A percentile compares a stretch with the other conserved stretches of the same genome.
Conservation (phyloP, 2,329 filamentous ascomycete species). For the Xylariaceae sp. region DNA sequence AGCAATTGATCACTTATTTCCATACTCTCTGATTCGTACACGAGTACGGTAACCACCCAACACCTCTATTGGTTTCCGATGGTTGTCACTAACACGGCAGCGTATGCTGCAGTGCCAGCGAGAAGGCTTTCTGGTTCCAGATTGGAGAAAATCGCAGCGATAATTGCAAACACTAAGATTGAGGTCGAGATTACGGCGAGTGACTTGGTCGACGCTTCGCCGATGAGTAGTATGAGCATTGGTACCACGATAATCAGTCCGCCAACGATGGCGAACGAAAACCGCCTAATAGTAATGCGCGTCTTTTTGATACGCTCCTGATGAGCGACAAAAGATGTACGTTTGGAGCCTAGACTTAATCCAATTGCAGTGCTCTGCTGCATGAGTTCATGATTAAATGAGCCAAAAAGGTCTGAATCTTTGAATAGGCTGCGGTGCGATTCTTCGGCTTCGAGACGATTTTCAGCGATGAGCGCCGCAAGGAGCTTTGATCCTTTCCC, state of each 20-base stretch:
- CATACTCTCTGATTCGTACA: too few species aligned
- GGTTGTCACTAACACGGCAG: constrained; percentile 11
- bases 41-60: too few species aligned
- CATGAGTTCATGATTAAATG: constrained; percentile 21
- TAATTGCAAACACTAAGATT: constrained; percentile 17
- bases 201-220: constrained; percentile 10
- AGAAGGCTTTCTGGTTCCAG: constrained; percentile 19
- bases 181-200: constrained; percentile 13
- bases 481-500: constrained; percentile 16
- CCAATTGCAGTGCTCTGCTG: constrained; percentile 16
- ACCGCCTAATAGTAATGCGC: constrained; percentile 4
- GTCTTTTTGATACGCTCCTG: constrained; percentile 7
- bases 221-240: constrained; percentile 18
- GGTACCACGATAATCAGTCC: constrained; percentile 23
- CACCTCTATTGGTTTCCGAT: constrained; percentile 4
- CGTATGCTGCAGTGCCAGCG: constrained; percentile 17
- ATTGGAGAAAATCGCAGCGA: constrained; percentile 10
- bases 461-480: constrained; percentile 16
- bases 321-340: constrained; percentile 2
- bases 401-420: constrained; percentile 16
- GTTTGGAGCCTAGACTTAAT: constrained; percentile 18
- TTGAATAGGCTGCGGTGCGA: constrained; percentile 17
- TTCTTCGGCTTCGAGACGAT: constrained; percentile 6
- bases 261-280: constrained; percentile 19
- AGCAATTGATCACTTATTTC: too few species aligned